phyloP scores from a whole-genome alignment of 2,329 filamentous ascomycete genomes.

The Aspergillus udagawae region DNA sequence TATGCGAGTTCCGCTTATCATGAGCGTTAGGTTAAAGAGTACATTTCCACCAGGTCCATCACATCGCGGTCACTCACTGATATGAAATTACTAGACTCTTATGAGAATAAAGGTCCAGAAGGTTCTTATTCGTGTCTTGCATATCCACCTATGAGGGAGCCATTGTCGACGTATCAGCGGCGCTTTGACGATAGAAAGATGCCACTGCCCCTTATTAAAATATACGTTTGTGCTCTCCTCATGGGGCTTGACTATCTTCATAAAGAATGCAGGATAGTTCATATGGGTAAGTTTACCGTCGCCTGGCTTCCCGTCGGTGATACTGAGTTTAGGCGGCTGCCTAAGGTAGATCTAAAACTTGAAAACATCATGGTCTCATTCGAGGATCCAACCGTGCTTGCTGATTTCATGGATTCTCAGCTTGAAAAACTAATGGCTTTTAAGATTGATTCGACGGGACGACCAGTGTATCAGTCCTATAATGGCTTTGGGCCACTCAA shows the following conservation, averaged over 20 bases:
- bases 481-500: slow-evolving; percentile 31
- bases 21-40: slow-evolving; percentile 32
- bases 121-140: slow-evolving; percentile 36
- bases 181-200: slow-evolving; percentile 29
- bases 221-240: slow-evolving; percentile 36
- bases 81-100: slow-evolving; percentile 34
- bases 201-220: slow-evolving; percentile 32
- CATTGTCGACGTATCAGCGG: slow-evolving; percentile 32
- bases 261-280: slow-evolving; percentile 37
- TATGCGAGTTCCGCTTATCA: slow-evolving; percentile 19
- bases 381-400: slow-evolving; percentile 27
- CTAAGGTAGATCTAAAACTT: slow-evolving; percentile 39
- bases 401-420: slow-evolving; percentile 29
- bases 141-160: slow-evolving; percentile 37
- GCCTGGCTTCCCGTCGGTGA: slow-evolving; percentile 8
- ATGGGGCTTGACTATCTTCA: slow-evolving; percentile 44
- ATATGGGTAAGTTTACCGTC: slow-evolving; percentile 34
- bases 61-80: slow-evolving; percentile 31
- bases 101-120: slow-evolving; percentile 27
- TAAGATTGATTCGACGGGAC: slow-evolving; percentile 30
- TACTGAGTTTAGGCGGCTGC: slow-evolving; percentile 10
- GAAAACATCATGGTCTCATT: slow-evolving; percentile 42
- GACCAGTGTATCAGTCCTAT: slow-evolving; percentile 31
- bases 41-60: slow-evolving; percentile 30
- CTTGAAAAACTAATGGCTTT: slow-evolving; percentile 30